Percentiles rank a stretch among this genome's conserved stretches.
Evolutionary conservation across 2,329 filamentous ascomycete genomes (phyloP).

Genomic region (Phyllosticta citribraziliensis): DNA sequence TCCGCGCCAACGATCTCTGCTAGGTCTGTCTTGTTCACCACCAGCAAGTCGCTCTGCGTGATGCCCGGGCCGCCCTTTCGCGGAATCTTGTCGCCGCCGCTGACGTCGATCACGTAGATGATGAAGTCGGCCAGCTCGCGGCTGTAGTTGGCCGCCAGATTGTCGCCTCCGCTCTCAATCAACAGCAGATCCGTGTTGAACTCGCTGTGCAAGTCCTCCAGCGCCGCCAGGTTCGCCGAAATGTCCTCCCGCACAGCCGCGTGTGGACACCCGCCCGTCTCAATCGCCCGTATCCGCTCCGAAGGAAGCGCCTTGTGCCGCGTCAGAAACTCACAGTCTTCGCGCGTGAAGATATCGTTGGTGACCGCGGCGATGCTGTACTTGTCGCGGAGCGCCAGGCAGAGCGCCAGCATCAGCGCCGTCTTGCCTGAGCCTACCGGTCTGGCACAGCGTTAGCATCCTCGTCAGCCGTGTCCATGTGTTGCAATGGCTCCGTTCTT

Average conservation of each 20-base stretch:
- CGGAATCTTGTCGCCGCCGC: constrained; percentile 92
- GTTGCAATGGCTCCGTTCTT: neutral
- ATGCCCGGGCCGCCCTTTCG: constrained; percentile 94
- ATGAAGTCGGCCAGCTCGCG: constrained; percentile 95
- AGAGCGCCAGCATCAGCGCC: constrained; percentile 89
- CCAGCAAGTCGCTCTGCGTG: constrained; percentile 84
- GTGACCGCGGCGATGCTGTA: constrained; percentile 92
- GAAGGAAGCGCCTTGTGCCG: constrained; percentile 74
- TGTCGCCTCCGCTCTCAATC: constrained; percentile 93
- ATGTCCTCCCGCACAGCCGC: constrained; percentile 97
- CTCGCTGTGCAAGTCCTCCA: constrained; percentile 75
- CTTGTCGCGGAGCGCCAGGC: constrained; percentile 65
- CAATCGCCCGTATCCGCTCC: constrained; percentile 82
- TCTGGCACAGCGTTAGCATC: constrained; percentile 65
- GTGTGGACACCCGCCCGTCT: constrained; percentile 94
- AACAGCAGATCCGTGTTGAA: constrained; percentile 78
- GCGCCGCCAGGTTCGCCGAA: constrained; percentile 79
- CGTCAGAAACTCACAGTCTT: constrained; percentile 96
- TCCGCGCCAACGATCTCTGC: constrained; percentile 87
- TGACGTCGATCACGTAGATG: constrained; percentile 97
- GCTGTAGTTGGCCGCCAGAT: constrained; percentile 92
- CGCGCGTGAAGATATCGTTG: constrained; percentile 96
- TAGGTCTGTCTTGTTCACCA: constrained; percentile 96
- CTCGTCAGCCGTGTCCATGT: constrained; percentile 23
- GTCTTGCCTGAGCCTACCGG: constrained; percentile 97